Percentiles rank a stretch among this genome's conserved stretches.
phyloP scores from a whole-genome alignment of 2,329 filamentous ascomycete genomes.

The Arthrobotrys pseudoclavata region DNA sequence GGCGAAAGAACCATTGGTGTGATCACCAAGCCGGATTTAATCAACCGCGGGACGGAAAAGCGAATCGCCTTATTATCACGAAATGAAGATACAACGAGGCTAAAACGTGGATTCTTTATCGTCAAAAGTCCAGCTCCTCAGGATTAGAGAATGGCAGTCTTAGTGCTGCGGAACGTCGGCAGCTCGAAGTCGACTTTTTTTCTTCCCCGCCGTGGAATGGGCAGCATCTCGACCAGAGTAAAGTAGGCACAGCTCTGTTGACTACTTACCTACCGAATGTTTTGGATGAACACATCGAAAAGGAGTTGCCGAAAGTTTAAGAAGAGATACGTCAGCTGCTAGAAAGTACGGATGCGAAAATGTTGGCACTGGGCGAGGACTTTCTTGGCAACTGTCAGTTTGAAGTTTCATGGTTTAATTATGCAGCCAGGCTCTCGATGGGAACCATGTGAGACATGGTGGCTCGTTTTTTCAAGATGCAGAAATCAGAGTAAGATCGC shows the following conservation, averaged over 20 bases:
- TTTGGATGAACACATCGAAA: slow-evolving; percentile 65
- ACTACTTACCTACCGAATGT: slow-evolving; percentile 62
- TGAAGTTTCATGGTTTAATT: slow-evolving; percentile 63
- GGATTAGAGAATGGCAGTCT: slow-evolving; percentile 65
- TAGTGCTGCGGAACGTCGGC: slow-evolving; percentile 67
- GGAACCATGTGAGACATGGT: slow-evolving; percentile 64
- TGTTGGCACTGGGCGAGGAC: too few species aligned
- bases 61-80: slow-evolving; percentile 65
- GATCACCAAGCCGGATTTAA: slow-evolving; percentile 75
- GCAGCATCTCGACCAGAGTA: too few species aligned
- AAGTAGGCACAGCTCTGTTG: slow-evolving; percentile 24
- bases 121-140: slow-evolving; percentile 65
- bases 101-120: slow-evolving; percentile 65
- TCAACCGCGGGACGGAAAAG: slow-evolving; percentile 65
- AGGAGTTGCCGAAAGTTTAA: slow-evolving; percentile 62
- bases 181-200: slow-evolving; percentile 68
- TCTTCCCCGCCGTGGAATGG: slow-evolving; percentile 57
- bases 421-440: slow-evolving; percentile 64
- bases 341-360: neutral
- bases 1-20: slow-evolving; percentile 68
- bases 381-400: slow-evolving; percentile 61
- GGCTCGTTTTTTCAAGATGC: slow-evolving; percentile 13
- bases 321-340: slow-evolving; percentile 61
- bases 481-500: slow-evolving; percentile 62
- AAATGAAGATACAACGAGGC: slow-evolving; percentile 69